Percentiles rank a stretch among this genome's conserved stretches.
Conservation (phyloP, 2,329 filamentous ascomycete species). For the Blastomyces parvus region DNA sequence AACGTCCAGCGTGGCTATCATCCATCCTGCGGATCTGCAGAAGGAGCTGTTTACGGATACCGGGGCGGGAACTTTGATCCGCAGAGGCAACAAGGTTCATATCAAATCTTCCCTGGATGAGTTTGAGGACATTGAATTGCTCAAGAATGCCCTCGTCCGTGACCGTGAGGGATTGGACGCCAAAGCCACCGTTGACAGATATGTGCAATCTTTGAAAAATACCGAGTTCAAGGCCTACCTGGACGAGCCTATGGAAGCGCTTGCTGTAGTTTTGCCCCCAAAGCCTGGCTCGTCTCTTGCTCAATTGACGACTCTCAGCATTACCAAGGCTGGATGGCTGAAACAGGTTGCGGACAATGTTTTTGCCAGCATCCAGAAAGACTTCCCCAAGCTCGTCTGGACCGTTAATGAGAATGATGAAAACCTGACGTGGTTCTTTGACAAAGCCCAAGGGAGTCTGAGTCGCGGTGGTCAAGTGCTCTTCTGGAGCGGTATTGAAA, state of each 20-base stretch:
- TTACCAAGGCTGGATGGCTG: constrained; percentile 89
- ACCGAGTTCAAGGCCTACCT: constrained; percentile 87
- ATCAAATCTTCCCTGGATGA: constrained; percentile 61
- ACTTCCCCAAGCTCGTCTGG: constrained; percentile 84
- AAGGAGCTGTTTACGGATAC: constrained; percentile 96
- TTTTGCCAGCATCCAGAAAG: constrained; percentile 86
- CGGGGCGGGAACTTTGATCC: constrained; percentile 84
- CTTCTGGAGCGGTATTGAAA: constrained; percentile 91
- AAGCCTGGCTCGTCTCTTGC: constrained; percentile 57
- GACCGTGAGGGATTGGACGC: constrained; percentile 76
- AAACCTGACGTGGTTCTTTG: constrained; percentile 96
- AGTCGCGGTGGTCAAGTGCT: constrained; percentile 78
- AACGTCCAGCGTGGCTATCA: constrained; percentile 92
- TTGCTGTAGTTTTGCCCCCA: constrained; percentile 78
- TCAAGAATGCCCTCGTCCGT: constrained; percentile 73
- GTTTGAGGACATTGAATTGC: constrained; percentile 63
- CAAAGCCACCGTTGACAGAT: constrained; percentile 73
- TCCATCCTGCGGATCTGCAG: constrained; percentile 89
- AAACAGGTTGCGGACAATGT: constrained; percentile 94
- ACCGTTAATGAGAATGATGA: constrained; percentile 94
- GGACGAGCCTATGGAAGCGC: constrained; percentile 84
- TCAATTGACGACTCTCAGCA: constrained; percentile 80
- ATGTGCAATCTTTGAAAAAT: constrained; percentile 66
- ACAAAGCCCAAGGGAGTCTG: constrained; percentile 89
- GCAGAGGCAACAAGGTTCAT: constrained; percentile 80